Evolutionary conservation across 805 yeast genomes (phyloP).

Genomic region (Myxozyma udenii): DNA sequence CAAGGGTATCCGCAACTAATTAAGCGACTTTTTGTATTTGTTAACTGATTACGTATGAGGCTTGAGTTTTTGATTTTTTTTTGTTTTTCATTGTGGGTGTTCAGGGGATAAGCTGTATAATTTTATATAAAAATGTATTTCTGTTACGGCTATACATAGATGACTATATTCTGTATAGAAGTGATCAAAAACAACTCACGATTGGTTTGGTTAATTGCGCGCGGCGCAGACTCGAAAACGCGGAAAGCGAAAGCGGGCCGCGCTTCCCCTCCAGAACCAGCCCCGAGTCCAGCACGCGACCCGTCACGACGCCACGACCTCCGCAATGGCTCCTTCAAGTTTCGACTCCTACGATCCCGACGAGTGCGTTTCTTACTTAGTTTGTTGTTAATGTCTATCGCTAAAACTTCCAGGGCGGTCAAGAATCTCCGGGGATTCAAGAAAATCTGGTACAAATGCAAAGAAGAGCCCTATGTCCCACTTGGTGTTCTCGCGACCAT

Average conservation of each 20-base stretch:
- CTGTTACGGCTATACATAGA: no score
- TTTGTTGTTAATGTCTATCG: not conserved
- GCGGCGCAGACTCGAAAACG: no score
- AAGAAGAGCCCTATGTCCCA: constrained; percentile 80
- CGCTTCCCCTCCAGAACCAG: no score
- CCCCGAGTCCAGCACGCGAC: no score
- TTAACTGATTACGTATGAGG: not conserved
- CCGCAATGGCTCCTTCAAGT: constrained; percentile 20
- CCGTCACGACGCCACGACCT: no score
- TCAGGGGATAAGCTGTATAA: no score
- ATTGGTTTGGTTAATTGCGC: no score
- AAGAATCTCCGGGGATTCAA: constrained; percentile 40
- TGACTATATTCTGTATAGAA: no score
- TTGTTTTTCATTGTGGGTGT: not conserved
- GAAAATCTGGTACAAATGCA: constrained; percentile 56
- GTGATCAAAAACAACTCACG: no score
- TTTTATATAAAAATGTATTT: no score
- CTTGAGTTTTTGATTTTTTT: not conserved
- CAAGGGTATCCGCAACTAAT: constrained; percentile 15
- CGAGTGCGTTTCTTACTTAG: constrained; percentile 13
- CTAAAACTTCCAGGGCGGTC: constrained; percentile 9
- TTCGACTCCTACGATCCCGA: constrained; percentile 23
- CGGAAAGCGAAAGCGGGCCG: no score
- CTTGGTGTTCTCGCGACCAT: constrained; percentile 46
- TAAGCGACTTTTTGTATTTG: not conserved